These are phyloP conservation scores for Xylaria scruposa DNA, from an alignment of 495 filamentous ascomycete species.

Conservation along the genomic window DNA sequence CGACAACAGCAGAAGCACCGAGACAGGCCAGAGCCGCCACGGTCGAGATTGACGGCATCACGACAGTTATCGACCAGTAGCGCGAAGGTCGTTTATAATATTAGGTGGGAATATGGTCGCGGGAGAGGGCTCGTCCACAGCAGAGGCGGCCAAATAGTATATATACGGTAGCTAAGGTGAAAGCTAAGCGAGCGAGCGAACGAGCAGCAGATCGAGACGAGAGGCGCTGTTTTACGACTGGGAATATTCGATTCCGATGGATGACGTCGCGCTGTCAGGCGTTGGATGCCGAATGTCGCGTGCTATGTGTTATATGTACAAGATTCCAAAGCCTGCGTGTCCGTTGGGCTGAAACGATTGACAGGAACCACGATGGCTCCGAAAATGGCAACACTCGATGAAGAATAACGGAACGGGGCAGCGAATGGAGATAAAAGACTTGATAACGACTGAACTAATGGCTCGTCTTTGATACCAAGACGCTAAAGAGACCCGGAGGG, in stretches of 20 bases:
- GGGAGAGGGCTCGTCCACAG: background rate
- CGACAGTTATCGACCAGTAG: slow-evolving; percentile 26
- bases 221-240: background rate
- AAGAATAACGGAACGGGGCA: background rate
- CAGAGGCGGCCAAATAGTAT: slow-evolving; percentile 6
- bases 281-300: background rate
- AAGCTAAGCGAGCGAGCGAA: background rate
- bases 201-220: background rate
- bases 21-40: slow-evolving; percentile 49
- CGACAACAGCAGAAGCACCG: slow-evolving; percentile 48
- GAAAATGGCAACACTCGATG: background rate
- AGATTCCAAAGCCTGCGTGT: background rate
- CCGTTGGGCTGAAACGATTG: slow-evolving; percentile 22
- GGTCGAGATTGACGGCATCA: slow-evolving; percentile 47
- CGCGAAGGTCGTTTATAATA: slow-evolving; percentile 22
- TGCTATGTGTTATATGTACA: background rate
- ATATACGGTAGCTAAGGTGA: background rate
- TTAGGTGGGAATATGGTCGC: slow-evolving; percentile 6
- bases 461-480: background rate
- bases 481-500: background rate
- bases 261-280: background rate
- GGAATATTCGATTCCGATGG: background rate
- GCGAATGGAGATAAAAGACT: slow-evolving; percentile 6
- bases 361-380: slow-evolving; percentile 8
- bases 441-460: background rate